Evolutionary conservation across 192 early-diverging fungal species (phyloP), one percentile per base, ranked within the genome.

Genomic region (Entophlyctis luteolus): DNA sequence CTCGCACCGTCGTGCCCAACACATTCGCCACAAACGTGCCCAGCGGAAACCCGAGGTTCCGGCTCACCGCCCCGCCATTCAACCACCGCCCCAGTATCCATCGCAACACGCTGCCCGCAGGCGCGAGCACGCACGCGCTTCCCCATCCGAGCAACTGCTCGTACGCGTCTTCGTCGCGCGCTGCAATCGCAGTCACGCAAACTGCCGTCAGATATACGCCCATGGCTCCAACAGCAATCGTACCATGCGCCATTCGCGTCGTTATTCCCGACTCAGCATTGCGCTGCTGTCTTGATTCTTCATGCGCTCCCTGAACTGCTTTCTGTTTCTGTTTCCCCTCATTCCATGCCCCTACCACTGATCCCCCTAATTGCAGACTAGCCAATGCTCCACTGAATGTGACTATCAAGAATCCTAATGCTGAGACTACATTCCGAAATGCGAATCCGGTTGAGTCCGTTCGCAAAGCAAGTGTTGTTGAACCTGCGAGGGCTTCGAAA

Each of bases 11-110:
- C 5, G 33, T 25, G 4, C 63, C 63, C 6, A 55, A 2, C 33
- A 47, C 33, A 34, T 66, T 66, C 29, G 28, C 63, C n/a, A 37
- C 10, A 34, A 66, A 66, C 10, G 63, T 66, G 20, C 63, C 63
- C n/a, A 52, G 22, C 2, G 48, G 52, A 23, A 66, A 39, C 4
- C 42, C 25, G 46, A 48, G 23, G n/a, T 20, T 20, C 5, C 31
- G 28, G 8, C n/a, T 23, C n/a, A n/a, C n/a, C n/a, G n/a, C n/a
- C n/a, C n/a, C n/a, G n/a, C n/a, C n/a, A n/a, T n/a, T n/a, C n/a
- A n/a, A n/a, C n/a, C n/a, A n/a, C n/a, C n/a, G n/a, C n/a, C n/a
- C n/a, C 22, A 28, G 18, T 39, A 12, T 6, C 37, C 45, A 66
- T 20, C 63, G 63, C 1, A 55, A 23, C 18, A 66, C 29, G 2